Base-by-base conservation (phyloP, 2,329 filamentous ascomycete genomes). In the Dactylonectria macrodidyma region DNA sequence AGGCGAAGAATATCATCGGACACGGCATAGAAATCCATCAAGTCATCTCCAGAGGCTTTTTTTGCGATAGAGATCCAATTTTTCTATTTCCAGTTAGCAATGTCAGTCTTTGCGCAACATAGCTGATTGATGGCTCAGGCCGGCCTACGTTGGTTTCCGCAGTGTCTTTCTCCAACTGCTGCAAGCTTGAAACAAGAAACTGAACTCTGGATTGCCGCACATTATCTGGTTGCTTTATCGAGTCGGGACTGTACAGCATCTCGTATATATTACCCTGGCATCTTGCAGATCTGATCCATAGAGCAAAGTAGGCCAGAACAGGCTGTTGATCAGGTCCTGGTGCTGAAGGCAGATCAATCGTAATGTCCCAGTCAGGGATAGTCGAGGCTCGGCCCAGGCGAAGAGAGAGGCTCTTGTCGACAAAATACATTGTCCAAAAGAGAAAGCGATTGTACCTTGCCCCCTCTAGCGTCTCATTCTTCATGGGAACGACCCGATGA, bases 301-400 rank as follows among this genome's bases (percentile, higher is more conserved):
- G 36, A 38, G 64, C 10, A n/a, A 54, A 50, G 78, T 76, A 65
- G 36, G 36, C 36, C 36, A 38, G 86, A 85, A 10, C 81, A 38
- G 36, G 36, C 36, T 38, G 36, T 79, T 26, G 77, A 38, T 38
- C 36, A 77, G 4, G 71, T 61, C 7, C 77, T 41, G 2, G 77
- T 8, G 51, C 80, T 83, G 34, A 76, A 67, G 71, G 75, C 70
- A 69, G 76, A 41, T 77, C 82, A 6, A 80, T 76, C 36, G 77
- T 86, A 62, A 90, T 86, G 67, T 90, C 88, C 76, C 86, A 89
- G 71, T 89, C 87, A 38, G 87, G 87, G 2, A 90, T 83, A 5
- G 83, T 82, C 1, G 87, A 85, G 0, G 86, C 79, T 22, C 82
- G 83, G 0, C 89, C 89, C 3, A 90, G 78, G 2, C 87, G 83